phyloP scores from a whole-genome alignment of 2,329 filamentous ascomycete species.

The Ophiostoma triangulosporum region DNA sequence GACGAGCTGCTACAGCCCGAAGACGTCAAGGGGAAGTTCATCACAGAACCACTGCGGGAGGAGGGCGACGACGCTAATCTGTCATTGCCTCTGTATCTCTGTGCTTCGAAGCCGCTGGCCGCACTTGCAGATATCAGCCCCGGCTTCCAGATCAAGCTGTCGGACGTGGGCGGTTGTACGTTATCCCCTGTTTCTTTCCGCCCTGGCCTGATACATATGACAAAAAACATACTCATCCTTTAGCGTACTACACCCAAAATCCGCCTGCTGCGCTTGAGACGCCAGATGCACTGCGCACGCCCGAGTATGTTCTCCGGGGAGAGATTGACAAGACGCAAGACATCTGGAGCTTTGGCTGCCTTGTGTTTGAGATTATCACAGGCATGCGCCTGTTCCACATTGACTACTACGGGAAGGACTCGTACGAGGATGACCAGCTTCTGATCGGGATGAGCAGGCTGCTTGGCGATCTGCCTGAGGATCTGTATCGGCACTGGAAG shows the following conservation, averaged over 20 bases:
- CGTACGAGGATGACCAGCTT: neutral
- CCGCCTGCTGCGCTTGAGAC: neutral
- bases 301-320: neutral
- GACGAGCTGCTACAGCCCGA: neutral
- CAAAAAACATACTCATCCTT: too few species aligned
- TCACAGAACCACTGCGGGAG: neutral
- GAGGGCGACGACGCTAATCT: neutral
- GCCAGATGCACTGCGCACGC: neutral
- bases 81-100: neutral
- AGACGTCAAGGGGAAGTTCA: neutral
- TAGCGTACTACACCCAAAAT: neutral
- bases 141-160: slow-evolving; percentile 3
- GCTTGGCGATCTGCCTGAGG: neutral
- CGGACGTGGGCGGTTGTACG: slow-evolving; percentile 1
- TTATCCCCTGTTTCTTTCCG: slow-evolving; percentile 16
- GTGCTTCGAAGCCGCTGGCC: neutral
- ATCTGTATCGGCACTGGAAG: neutral
- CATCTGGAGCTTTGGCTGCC: slow-evolving; percentile 8
- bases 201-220: neutral
- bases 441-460: neutral
- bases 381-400: slow-evolving; percentile 1
- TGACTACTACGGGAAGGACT: neutral
- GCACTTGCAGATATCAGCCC: neutral
- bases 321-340: neutral
- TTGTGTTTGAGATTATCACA: slow-evolving; percentile 5